Evolutionary conservation across 2,329 filamentous ascomycete genomes (phyloP).

Genomic region (Monosporascus sp.): DNA sequence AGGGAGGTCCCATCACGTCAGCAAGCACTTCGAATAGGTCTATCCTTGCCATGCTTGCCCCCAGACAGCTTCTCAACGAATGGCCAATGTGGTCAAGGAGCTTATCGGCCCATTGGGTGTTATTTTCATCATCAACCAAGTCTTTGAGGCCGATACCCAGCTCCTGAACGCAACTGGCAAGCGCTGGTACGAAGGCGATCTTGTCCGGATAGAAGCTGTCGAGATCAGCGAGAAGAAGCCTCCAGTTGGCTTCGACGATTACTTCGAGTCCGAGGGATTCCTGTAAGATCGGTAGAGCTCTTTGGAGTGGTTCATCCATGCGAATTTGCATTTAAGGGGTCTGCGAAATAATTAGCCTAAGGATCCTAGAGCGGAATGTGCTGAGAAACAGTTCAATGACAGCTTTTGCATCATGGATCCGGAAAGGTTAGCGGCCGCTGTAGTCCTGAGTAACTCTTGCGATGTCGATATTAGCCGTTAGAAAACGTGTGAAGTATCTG

Average conservation of each 20-base stretch:
- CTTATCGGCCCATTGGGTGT: constrained; percentile 36
- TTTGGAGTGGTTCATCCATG: constrained; percentile 30
- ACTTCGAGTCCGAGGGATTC: constrained; percentile 34
- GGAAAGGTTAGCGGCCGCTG: no score
- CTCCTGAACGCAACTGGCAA: constrained; percentile 31
- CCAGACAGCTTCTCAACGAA: constrained; percentile 26
- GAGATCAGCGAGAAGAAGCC: constrained; percentile 10
- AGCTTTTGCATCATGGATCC: not conserved
- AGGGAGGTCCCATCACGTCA: not conserved
- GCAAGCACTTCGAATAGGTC: not conserved
- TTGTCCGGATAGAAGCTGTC: constrained; percentile 30
- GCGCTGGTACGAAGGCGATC: constrained; percentile 28
- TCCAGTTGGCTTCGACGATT: constrained; percentile 14
- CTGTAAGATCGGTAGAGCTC: constrained; percentile 24
- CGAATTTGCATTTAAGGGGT: constrained; percentile 36
- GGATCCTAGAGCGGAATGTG: not conserved
- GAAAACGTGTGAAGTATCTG: no score
- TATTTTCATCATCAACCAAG: constrained; percentile 35
- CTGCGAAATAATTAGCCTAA: constrained; percentile 21
- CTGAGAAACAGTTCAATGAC: constrained; percentile 2
- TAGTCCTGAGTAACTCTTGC: no score
- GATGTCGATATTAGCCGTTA: no score
- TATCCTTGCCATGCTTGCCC: constrained; percentile 20
- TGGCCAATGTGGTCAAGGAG: constrained; percentile 34
- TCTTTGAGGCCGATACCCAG: constrained; percentile 34